Evolutionary conservation across 352 stramenopile genomes (phyloP).

Genomic region (Blastocystis sp.): DNA sequence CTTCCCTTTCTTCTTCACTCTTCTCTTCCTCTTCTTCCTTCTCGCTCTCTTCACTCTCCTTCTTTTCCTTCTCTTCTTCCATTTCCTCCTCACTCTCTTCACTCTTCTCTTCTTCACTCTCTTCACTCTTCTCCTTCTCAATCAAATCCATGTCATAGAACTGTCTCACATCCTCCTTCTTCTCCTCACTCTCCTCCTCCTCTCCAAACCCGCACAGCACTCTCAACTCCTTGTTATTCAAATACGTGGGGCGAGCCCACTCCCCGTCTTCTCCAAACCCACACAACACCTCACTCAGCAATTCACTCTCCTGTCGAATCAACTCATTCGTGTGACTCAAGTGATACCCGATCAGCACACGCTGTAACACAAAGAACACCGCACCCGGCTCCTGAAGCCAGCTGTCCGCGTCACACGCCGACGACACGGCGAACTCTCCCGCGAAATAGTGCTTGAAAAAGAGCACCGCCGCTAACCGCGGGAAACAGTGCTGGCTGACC

Average conservation of each 20-base stretch:
- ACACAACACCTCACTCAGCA: constrained; percentile 7
- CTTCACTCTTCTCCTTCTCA: not conserved
- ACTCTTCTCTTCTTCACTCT: not conserved
- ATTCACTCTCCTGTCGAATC: not conserved
- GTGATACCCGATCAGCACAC: constrained; percentile 27
- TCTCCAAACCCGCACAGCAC: not conserved
- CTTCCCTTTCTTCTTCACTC: not conserved
- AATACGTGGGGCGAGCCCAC: not conserved
- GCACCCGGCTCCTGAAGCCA: not conserved
- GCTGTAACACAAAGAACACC: constrained; percentile 33
- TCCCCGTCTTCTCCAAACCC: not conserved
- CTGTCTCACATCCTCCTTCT: not conserved
- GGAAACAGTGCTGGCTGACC: not conserved
- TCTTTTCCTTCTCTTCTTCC: constrained; percentile 30
- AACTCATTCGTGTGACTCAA: not conserved
- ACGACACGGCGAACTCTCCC: constrained; percentile 2
- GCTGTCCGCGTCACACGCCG: not conserved
- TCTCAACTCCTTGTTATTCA: constrained; percentile 39
- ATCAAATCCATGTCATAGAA: constrained; percentile 45
- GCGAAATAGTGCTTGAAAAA: constrained; percentile 20
- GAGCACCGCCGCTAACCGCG: not conserved
- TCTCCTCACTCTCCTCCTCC: not conserved
- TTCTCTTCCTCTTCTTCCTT: not conserved
- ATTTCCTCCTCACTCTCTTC: not conserved
- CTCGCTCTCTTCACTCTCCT: constrained; percentile 23